Evolutionary conservation across 1,284 basidiomycete genomes (phyloP).

Genomic region (Cystodermella granulosa): DNA sequence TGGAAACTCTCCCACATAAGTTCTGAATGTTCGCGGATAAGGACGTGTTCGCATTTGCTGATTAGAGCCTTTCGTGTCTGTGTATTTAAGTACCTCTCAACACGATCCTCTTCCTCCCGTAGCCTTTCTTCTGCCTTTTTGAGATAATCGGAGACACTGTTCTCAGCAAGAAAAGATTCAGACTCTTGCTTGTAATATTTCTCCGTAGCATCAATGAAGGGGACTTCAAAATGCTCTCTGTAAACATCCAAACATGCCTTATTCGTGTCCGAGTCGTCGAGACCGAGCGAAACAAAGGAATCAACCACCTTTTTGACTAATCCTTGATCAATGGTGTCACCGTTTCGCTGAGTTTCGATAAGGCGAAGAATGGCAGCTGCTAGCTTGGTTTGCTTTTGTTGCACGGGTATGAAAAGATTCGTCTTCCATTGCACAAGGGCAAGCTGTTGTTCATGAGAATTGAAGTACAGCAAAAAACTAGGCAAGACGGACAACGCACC

Average conservation of each 20-base stretch:
- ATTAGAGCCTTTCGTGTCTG: slow-evolving; percentile 84
- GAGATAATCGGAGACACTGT: slow-evolving; percentile 93
- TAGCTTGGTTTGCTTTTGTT: slow-evolving; percentile 76
- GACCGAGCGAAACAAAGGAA: slow-evolving; percentile 92
- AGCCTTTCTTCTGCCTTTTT: slow-evolving; percentile 92
- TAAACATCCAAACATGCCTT: slow-evolving; percentile 93
- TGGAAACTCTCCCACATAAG: slow-evolving; percentile 96
- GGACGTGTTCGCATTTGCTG: slow-evolving; percentile 85
- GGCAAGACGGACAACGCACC: slow-evolving; percentile 45
- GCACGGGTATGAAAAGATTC: slow-evolving; percentile 86
- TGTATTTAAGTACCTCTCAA: slow-evolving; percentile 90
- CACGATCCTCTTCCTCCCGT: slow-evolving; percentile 91
- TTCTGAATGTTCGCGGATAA: slow-evolving; percentile 84
- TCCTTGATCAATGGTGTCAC: slow-evolving; percentile 89
- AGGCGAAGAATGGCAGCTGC: slow-evolving; percentile 83
- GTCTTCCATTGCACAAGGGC: slow-evolving; percentile 94
- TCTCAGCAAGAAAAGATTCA: slow-evolving; percentile 82
- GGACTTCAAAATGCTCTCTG: slow-evolving; percentile 83
- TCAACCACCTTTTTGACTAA: slow-evolving; percentile 95
- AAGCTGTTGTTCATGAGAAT: slow-evolving; percentile 50
- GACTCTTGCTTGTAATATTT: slow-evolving; percentile 91
- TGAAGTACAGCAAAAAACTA: slow-evolving; percentile 3
- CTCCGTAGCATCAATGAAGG: slow-evolving; percentile 87
- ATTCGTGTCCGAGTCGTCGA: slow-evolving; percentile 88
- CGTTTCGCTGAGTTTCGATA: slow-evolving; percentile 91